Percentiles rank a stretch among this genome's conserved stretches.
phyloP scores from a whole-genome alignment of 192 early-diverging fungal genomes.

The Chytriomyces hyalinus region DNA sequence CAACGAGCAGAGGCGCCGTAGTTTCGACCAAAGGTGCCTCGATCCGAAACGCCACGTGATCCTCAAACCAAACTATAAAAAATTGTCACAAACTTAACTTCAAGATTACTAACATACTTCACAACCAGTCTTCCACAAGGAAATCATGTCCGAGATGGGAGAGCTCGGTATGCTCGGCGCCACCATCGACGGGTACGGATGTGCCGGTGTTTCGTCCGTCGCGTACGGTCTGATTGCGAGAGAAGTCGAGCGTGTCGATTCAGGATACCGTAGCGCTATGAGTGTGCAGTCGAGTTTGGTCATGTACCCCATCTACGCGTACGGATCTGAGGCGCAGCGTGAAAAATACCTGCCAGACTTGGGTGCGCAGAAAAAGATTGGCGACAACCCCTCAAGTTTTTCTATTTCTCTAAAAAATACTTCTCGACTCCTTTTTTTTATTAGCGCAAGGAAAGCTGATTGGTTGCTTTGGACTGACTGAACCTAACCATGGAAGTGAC shows the following conservation, averaged over 20 bases:
- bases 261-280: conserved; percentile 98
- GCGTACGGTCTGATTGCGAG: conserved; percentile 96
- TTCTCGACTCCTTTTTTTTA: background rate
- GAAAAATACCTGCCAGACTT: conserved; percentile 90
- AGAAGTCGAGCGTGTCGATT: conserved; percentile 94
- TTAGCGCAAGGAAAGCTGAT: conserved; percentile 84
- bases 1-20: too few relatives aligned
- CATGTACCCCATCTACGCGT: conserved; percentile 97
- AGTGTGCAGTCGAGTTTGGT: conserved; percentile 98
- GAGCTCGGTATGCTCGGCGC: conserved; percentile 89
- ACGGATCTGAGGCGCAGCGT: conserved; percentile 86
- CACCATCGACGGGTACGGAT: conserved; percentile 96
- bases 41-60: too few relatives aligned
- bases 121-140: conserved; percentile 77
- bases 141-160: conserved; percentile 94
- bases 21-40: too few relatives aligned
- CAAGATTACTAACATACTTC: too few relatives aligned
- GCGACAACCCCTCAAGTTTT: background rate
- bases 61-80: too few relatives aligned
- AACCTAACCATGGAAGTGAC: conserved; percentile 97
- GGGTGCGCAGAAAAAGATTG: conserved; percentile 47
- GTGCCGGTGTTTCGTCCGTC: conserved; percentile 96
- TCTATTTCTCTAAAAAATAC: background rate
- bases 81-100: too few relatives aligned
- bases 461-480: conserved; percentile 94